Conservation (phyloP, 208 protist species). For the Trichomonas gallinae region DNA sequence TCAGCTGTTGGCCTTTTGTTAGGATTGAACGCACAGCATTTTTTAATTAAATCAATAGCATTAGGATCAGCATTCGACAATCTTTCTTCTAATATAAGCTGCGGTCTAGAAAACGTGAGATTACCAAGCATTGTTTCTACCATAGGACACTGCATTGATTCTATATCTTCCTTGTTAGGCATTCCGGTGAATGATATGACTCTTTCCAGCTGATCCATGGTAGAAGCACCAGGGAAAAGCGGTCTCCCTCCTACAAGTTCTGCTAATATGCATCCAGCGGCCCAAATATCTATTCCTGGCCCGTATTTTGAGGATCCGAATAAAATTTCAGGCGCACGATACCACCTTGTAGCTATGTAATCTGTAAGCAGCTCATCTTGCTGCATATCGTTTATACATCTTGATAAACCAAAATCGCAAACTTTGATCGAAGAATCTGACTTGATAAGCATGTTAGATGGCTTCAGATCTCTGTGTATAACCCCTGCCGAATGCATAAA, state of each 20-base stretch:
- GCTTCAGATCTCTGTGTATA: slow-evolving; percentile 83
- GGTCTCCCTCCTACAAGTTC: slow-evolving; percentile 34
- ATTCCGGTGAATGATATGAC: background rate
- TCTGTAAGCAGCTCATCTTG: slow-evolving; percentile 32
- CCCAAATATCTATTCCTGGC: slow-evolving; percentile 32
- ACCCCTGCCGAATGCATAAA: slow-evolving; percentile 43
- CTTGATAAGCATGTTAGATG: slow-evolving; percentile 85
- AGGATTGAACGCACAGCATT: background rate
- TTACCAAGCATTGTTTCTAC: background rate
- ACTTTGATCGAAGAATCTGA: slow-evolving; percentile 80
- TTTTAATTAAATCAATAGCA: slow-evolving; percentile 2
- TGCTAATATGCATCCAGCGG: slow-evolving; percentile 36
- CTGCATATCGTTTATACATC: background rate
- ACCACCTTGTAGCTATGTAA: slow-evolving; percentile 44
- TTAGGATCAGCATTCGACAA: background rate
- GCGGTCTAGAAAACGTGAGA: background rate
- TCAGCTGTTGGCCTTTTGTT: background rate
- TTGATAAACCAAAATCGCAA: slow-evolving; percentile 83
- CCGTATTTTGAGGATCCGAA: background rate
- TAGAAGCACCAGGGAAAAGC: slow-evolving; percentile 29
- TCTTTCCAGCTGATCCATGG: slow-evolving; percentile 32
- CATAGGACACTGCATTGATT: background rate
- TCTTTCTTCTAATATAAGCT: background rate
- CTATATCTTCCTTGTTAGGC: background rate
- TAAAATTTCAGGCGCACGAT: slow-evolving; percentile 4